Evolutionary conservation across 176 grass and related monocot genomes (phyloP).

Genomic region (Puccinellia tenuiflora): DNA sequence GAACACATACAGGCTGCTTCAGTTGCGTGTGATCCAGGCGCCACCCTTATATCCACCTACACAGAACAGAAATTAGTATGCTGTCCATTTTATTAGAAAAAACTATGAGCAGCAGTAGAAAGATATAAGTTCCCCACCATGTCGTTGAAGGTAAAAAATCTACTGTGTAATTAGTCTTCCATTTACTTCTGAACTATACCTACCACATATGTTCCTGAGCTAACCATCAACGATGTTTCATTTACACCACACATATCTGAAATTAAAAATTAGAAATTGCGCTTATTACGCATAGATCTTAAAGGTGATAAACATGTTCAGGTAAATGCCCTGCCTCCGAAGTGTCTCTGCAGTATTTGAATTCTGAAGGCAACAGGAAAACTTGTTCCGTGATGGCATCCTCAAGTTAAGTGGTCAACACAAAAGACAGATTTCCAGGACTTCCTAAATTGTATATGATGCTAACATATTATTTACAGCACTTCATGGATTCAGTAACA

Average conservation of each 20-base stretch:
- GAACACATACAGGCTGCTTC: constrained; percentile 59
- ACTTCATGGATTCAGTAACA: background rate
- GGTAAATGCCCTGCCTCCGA: background rate
- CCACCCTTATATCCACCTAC: constrained; percentile 81
- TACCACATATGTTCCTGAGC: background rate
- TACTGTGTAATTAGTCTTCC: background rate
- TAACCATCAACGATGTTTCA: background rate
- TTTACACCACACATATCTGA: background rate
- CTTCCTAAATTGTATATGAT: background rate
- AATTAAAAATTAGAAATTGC: background rate
- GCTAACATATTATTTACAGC: background rate
- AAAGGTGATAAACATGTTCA: background rate
- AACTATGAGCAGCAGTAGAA: background rate
- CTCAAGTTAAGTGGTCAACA: background rate
- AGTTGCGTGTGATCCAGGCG: constrained; percentile 86
- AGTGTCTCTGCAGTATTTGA: background rate
- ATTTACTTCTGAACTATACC: background rate
- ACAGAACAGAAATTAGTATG: constrained; percentile 13
- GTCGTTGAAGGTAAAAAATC: background rate
- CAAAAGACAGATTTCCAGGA: background rate
- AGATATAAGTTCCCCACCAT: background rate
- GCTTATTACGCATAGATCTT: background rate
- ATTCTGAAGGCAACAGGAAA: background rate
- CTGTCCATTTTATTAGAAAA: background rate
- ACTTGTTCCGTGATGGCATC: background rate